A percentile compares a stretch with the other conserved stretches of the same genome.
Conservation (phyloP, 352 stramenopile species). For the Globisporangium nodosum region DNA sequence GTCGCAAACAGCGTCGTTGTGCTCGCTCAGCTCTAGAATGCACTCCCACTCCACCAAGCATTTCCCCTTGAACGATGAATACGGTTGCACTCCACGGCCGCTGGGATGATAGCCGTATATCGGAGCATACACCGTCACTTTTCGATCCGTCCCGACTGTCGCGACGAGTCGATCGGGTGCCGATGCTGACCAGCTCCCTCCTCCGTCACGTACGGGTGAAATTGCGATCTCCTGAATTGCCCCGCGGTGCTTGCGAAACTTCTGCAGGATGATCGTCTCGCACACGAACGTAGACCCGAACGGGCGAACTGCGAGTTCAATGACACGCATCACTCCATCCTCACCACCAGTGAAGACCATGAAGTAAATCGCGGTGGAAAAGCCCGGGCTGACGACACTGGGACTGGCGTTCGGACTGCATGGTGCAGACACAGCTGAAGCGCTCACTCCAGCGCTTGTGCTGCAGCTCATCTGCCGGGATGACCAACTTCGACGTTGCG, state of each 20-base stretch:
- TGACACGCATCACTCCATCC: conserved; percentile 51
- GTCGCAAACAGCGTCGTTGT: conserved; percentile 40
- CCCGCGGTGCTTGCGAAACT: conserved; percentile 55
- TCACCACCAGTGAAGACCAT: conserved; percentile 66
- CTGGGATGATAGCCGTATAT: conserved; percentile 41
- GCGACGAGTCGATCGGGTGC: conserved; percentile 60
- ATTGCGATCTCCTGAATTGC: conserved; percentile 61
- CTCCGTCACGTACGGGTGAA: conserved; percentile 25
- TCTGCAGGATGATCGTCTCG: conserved; percentile 38
- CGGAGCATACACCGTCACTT: conserved; percentile 54
- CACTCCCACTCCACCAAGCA: conserved; percentile 51
- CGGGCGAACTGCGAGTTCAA: conserved; percentile 38
- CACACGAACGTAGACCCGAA: conserved; percentile 27
- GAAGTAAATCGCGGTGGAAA: conserved; percentile 31
- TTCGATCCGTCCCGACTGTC: conserved; percentile 53
- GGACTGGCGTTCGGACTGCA: conserved; percentile 15
- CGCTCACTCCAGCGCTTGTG: background rate
- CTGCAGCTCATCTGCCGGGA: conserved; percentile 23
- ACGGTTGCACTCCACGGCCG: conserved; percentile 6
- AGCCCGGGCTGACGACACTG: background rate
- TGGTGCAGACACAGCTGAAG: conserved; percentile 15
- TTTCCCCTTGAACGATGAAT: conserved; percentile 1
- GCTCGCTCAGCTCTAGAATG: conserved; percentile 53
- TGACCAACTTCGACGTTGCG: conserved; percentile 24
- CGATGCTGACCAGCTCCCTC: conserved; percentile 10